Conservation (phyloP, 306 rosid genomes). For the Dalbergia cochinchinensis region DNA sequence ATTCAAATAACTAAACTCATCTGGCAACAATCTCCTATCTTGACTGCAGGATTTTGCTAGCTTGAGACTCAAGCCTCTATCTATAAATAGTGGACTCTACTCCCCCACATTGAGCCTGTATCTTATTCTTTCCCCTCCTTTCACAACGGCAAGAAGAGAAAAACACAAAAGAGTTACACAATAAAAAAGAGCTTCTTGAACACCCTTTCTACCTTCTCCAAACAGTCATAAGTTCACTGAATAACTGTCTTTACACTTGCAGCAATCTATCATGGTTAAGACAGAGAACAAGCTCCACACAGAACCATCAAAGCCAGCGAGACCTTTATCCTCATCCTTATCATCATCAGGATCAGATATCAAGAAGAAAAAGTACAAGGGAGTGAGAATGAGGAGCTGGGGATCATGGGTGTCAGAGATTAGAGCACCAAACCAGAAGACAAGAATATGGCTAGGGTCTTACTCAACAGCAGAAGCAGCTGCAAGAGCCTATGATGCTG, state of each 20-base stretch:
- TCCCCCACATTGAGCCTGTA: slow-evolving; percentile 44
- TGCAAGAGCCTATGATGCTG: slow-evolving; percentile 98
- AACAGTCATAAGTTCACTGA: not conserved
- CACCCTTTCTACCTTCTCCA: slow-evolving; percentile 27
- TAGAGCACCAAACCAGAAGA: slow-evolving; percentile 94
- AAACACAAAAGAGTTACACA: not conserved
- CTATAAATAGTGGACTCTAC: slow-evolving; percentile 67
- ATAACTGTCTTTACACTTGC: slow-evolving; percentile 35
- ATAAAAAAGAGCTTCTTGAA: slow-evolving; percentile 27
- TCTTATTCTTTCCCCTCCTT: slow-evolving; percentile 49
- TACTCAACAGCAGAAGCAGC: slow-evolving; percentile 97
- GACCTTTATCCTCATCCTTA: slow-evolving; percentile 8
- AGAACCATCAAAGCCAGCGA: slow-evolving; percentile 46
- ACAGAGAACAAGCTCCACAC: slow-evolving; percentile 60
- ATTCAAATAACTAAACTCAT: slow-evolving; percentile 47
- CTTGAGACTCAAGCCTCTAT: slow-evolving; percentile 49
- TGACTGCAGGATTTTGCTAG: slow-evolving; percentile 50
- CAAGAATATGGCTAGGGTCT: slow-evolving; percentile 97
- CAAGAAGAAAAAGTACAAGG: slow-evolving; percentile 76
- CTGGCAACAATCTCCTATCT: slow-evolving; percentile 67
- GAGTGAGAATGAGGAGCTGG: slow-evolving; percentile 99
- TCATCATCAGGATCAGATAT: slow-evolving; percentile 27
- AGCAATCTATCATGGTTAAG: slow-evolving; percentile 73
- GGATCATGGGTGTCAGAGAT: slow-evolving; percentile 99
- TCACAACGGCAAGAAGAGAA: slow-evolving; percentile 37